Evolutionary conservation across 2,329 filamentous ascomycete genomes (phyloP).

Genomic region (Alternaria dauci): DNA sequence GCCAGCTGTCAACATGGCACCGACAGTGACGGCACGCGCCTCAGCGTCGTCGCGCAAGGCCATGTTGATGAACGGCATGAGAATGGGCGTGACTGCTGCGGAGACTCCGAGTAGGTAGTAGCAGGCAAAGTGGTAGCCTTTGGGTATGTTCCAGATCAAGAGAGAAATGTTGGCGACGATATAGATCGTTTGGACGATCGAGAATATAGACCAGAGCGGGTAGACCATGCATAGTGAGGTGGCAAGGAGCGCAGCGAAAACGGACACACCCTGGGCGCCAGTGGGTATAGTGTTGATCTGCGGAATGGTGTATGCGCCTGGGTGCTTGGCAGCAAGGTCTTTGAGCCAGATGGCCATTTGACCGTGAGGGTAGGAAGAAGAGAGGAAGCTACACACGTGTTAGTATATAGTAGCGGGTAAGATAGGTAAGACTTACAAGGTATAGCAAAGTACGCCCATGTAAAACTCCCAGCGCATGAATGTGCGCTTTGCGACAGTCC

Average conservation of each 20-base stretch:
- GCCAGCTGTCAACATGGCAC: constrained; percentile 54
- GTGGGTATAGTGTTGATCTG: constrained; percentile 63
- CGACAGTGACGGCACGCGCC: constrained; percentile 60
- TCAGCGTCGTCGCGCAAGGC: constrained; percentile 56
- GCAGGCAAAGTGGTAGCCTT: constrained; percentile 50
- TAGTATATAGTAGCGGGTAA: background rate
- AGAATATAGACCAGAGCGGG: constrained; percentile 60
- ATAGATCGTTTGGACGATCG: constrained; percentile 51
- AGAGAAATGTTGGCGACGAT: constrained; percentile 58
- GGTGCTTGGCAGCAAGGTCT: constrained; percentile 49
- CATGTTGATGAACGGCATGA: constrained; percentile 52
- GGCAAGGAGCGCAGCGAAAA: constrained; percentile 60
- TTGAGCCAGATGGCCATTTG: constrained; percentile 66
- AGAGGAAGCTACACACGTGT: constrained; percentile 30
- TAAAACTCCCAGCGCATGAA: constrained; percentile 62
- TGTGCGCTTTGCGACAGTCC: constrained; percentile 58
- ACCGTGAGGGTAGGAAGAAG: constrained; percentile 54
- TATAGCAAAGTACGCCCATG: constrained; percentile 59
- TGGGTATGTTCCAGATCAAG: constrained; percentile 61
- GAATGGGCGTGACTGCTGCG: constrained; percentile 46
- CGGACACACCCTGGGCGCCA: constrained; percentile 58
- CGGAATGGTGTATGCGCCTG: constrained; percentile 54
- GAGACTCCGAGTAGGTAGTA: constrained; percentile 49
- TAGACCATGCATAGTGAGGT: constrained; percentile 62
- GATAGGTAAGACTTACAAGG: constrained; percentile 49